Evolutionary conservation across 805 yeast genomes (phyloP).

Genomic region (Spathaspora sp.): DNA sequence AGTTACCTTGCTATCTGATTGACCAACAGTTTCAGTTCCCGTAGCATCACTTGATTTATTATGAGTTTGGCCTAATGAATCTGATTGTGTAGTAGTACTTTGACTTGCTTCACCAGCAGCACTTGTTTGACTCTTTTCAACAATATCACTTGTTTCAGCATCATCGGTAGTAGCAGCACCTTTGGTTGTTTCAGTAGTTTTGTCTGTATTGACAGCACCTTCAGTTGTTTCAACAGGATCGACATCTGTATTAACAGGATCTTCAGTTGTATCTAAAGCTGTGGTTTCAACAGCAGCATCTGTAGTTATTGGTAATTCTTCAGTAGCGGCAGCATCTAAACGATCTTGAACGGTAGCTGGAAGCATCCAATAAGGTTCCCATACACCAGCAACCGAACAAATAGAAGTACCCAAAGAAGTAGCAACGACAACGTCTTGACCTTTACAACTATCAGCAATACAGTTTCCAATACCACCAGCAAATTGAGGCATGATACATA

Average conservation of each 20-base stretch:
- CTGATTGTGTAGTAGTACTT: background rate
- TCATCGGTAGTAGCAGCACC: background rate
- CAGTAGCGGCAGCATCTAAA: constrained; percentile 24
- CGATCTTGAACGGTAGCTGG: constrained; percentile 18
- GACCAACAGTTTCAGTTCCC: background rate
- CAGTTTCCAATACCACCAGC: constrained; percentile 32
- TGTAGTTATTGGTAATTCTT: constrained; percentile 10
- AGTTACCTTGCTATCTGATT: background rate
- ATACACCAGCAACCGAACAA: constrained; percentile 32
- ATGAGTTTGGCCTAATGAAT: background rate
- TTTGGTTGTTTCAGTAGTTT: background rate
- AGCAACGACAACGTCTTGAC: constrained; percentile 26
- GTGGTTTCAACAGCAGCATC: constrained; percentile 1
- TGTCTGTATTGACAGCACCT: background rate
- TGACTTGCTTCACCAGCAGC: background rate
- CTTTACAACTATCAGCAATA: constrained; percentile 35
- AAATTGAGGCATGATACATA: constrained; percentile 39
- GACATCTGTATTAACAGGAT: background rate
- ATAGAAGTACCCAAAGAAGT: constrained; percentile 27
- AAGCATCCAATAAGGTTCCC: constrained; percentile 30
- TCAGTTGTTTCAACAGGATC: background rate
- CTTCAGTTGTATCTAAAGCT: background rate
- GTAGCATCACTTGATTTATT: background rate
- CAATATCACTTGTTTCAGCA: background rate
- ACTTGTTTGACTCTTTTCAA: too few relatives aligned